phyloP scores from a whole-genome alignment of 371 early-diverging fungal genomes.

The Haplosporangium sp. region DNA sequence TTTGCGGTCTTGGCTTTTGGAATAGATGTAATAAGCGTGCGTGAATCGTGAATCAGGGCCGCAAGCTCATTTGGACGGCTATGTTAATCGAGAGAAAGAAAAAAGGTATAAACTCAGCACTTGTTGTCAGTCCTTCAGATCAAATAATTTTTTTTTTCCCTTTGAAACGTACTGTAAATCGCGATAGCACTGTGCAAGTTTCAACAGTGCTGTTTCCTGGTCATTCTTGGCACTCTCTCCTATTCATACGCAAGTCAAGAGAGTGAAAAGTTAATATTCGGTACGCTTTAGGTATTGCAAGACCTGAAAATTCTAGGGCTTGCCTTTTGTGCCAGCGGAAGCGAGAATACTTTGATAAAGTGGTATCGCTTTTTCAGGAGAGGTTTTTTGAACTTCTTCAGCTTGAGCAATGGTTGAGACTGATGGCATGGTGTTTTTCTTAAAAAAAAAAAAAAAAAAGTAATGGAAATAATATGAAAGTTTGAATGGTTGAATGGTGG shows the following conservation, averaged over 20 bases:
- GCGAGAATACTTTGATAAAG: constrained; percentile 67
- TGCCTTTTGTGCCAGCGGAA: constrained; percentile 51
- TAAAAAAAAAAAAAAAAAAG: constrained; percentile 44
- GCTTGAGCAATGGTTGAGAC: constrained; percentile 62
- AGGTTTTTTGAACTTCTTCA: constrained; percentile 62
- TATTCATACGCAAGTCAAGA: constrained; percentile 1
- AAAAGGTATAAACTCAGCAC: background rate
- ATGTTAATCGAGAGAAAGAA: constrained; percentile 2
- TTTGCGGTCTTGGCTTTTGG: constrained; percentile 98
- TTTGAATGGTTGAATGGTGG: background rate
- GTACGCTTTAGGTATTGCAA: background rate
- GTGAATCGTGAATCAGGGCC: constrained; percentile 83
- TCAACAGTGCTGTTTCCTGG: constrained; percentile 71
- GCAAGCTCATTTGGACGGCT: constrained; percentile 87
- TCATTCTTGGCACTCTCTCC: constrained; percentile 55
- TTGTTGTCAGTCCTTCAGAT: background rate
- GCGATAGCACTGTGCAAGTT: constrained; percentile 72
- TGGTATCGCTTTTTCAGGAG: constrained; percentile 64
- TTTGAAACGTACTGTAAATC: constrained; percentile 64
- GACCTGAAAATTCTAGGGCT: constrained; percentile 4
- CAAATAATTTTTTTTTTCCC: background rate
- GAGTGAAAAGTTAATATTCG: background rate
- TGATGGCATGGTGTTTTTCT: constrained; percentile 31
- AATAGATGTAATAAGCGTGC: constrained; percentile 81
- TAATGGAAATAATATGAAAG: constrained; percentile 33